Evolutionary conservation across 257 asterid genomes (phyloP).

Genomic region (Nicotiana attenuata): DNA sequence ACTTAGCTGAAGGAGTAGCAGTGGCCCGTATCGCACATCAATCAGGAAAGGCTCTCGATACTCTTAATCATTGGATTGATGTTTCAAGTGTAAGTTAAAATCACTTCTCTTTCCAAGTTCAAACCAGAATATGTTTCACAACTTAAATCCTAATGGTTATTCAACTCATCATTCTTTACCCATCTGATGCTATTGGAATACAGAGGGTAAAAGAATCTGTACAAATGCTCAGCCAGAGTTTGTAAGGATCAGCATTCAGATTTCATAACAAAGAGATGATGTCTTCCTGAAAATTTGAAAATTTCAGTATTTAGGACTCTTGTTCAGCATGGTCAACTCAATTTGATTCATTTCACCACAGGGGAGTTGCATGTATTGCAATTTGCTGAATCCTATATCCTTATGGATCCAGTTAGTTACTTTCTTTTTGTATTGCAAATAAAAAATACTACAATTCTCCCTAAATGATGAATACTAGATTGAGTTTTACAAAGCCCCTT

Average conservation of each 20-base stretch:
- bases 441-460: too few species aligned
- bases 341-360: too few species aligned
- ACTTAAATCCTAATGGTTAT: neutral
- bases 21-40: slow-evolving; percentile 42
- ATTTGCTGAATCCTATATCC: neutral
- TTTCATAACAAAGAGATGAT: neutral
- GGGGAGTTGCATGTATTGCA: neutral
- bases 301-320: neutral
- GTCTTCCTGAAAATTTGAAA: neutral
- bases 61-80: slow-evolving; percentile 37
- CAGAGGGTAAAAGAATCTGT: neutral
- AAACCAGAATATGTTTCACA: neutral
- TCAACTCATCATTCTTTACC: neutral
- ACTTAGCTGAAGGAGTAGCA: slow-evolving; percentile 39
- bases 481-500: too few species aligned
- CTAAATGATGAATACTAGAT: too few species aligned
- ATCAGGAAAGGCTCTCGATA: slow-evolving; percentile 42
- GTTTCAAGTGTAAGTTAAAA: slow-evolving; percentile 27
- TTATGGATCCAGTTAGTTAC: too few species aligned
- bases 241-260: neutral
- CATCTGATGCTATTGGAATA: neutral
- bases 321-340: neutral
- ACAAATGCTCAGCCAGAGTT: neutral
- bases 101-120: neutral
- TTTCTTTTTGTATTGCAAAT: too few species aligned